Conservation (phyloP, 345 rosid genomes). For the Moringa oleifera region DNA sequence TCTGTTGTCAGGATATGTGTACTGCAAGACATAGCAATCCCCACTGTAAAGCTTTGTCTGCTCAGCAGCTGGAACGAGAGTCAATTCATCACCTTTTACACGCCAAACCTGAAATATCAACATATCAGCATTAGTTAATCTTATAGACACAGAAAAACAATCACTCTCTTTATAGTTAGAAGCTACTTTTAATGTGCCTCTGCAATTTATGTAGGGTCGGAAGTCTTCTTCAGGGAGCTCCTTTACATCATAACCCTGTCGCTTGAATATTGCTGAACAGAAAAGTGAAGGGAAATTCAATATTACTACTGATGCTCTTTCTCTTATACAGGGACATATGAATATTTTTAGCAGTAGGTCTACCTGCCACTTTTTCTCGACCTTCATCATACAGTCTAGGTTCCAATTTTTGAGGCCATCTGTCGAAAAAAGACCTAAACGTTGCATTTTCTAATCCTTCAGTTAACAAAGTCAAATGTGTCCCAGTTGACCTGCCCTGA, state of each 20-base stretch:
- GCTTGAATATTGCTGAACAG: constrained; percentile 68
- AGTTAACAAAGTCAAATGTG: constrained; percentile 57
- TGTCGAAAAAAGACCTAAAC: constrained; percentile 57
- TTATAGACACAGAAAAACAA: constrained; percentile 10
- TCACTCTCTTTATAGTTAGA: constrained; percentile 15
- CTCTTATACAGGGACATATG: too few relatives aligned
- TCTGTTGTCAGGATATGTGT: constrained; percentile 47
- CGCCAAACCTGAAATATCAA: constrained; percentile 61
- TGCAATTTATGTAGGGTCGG: constrained; percentile 40
- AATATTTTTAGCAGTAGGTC: neutral
- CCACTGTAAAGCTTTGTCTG: constrained; percentile 69
- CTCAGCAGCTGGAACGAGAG: constrained; percentile 48
- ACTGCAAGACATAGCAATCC: constrained; percentile 69
- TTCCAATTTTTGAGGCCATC: constrained; percentile 64
- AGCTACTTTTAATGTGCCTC: constrained; percentile 56
- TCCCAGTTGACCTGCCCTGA: constrained; percentile 50
- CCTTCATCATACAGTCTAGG: constrained; percentile 70
- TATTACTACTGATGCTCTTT: neutral
- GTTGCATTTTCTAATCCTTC: constrained; percentile 70
- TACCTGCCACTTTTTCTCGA: constrained; percentile 92
- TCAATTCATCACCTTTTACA: constrained; percentile 49
- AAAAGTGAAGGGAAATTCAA: constrained; percentile 16
- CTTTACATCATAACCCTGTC: constrained; percentile 64
- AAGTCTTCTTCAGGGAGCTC: constrained; percentile 69
- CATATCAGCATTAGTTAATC: constrained; percentile 10